Conservation (phyloP, 108 stramenopile genomes). For the Fragilaria crotonensis region DNA sequence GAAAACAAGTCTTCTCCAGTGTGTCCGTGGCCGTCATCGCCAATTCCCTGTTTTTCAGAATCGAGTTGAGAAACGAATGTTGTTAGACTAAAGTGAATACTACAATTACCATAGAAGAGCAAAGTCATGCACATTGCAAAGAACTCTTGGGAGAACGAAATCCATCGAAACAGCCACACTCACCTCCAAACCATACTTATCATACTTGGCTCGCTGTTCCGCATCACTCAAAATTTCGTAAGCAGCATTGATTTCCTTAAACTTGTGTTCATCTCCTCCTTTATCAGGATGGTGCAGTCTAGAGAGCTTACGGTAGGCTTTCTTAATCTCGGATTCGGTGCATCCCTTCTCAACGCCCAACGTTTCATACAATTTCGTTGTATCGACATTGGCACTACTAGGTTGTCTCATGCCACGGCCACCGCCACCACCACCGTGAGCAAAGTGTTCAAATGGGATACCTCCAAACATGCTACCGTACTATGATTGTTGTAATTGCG, state of each 20-base stretch:
- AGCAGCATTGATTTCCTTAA: constrained; percentile 81
- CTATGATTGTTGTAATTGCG: too few species aligned
- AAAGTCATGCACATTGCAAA: too few species aligned
- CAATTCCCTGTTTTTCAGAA: constrained; percentile 43
- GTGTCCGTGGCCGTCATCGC: constrained; percentile 48
- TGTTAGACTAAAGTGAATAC: too few species aligned
- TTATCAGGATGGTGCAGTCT: constrained; percentile 62
- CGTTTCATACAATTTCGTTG: constrained; percentile 81
- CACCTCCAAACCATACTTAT: constrained; percentile 83
- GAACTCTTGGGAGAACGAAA: not conserved
- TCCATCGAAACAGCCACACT: not conserved
- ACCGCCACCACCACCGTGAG: constrained; percentile 52
- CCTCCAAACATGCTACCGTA: constrained; percentile 83
- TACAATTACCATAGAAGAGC: too few species aligned
- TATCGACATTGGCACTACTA: constrained; percentile 56
- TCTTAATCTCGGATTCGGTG: constrained; percentile 70
- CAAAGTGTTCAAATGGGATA: constrained; percentile 69
- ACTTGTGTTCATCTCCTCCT: constrained; percentile 84
- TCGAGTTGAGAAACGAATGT: too few species aligned
- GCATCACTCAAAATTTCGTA: constrained; percentile 86
- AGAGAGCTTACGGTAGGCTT: constrained; percentile 72
- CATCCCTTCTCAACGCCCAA: constrained; percentile 66
- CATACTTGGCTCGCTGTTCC: constrained; percentile 81
- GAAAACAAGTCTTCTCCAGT: constrained; percentile 91
- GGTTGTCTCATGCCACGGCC: constrained; percentile 25